These are phyloP conservation scores for Euphorbia tirucalli DNA, from an alignment of 345 rosid species.

Conservation along the genomic window DNA sequence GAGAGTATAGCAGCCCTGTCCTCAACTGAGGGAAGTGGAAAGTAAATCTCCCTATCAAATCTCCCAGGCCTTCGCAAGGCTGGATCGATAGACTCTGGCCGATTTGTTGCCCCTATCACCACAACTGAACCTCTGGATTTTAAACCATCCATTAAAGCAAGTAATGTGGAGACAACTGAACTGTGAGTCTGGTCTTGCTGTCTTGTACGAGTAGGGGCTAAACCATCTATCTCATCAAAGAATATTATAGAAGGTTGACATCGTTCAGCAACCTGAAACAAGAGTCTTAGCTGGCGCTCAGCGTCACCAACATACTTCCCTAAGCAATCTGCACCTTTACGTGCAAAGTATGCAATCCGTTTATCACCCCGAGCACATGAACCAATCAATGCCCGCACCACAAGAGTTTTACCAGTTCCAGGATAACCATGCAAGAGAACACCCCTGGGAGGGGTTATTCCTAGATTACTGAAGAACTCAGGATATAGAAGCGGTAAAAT, in stretches of 20 bases:
- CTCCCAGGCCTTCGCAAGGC: conserved; percentile 99
- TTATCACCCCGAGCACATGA: conserved; percentile 89
- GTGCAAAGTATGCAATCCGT: conserved; percentile 94
- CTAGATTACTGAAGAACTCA: conserved; percentile 83
- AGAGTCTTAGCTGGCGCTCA: conserved; percentile 93
- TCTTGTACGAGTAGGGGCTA: conserved; percentile 85
- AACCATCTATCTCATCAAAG: conserved; percentile 98
- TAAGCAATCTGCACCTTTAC: conserved; percentile 98
- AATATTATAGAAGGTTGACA: conserved; percentile 96
- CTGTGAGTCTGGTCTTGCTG: conserved; percentile 98
- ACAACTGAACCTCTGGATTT: conserved; percentile 98
- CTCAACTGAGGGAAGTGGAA: conserved; percentile 82
- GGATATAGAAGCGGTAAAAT: conserved; percentile 91
- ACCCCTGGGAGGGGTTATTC: conserved; percentile 95
- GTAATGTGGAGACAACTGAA: conserved; percentile 97
- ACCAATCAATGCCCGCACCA: conserved; percentile 92
- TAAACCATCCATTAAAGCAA: conserved; percentile 89
- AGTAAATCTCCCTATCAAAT: conserved; percentile 92
- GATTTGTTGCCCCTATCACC: conserved; percentile 98
- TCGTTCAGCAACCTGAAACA: conserved; percentile 98
- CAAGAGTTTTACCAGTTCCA: conserved; percentile 97
- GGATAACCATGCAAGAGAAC: conserved; percentile 98
- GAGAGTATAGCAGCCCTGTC: conserved; percentile 89
- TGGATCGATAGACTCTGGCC: conserved; percentile 98
- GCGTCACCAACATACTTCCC: conserved; percentile 99